These are phyloP conservation scores for Skeletonema grethae DNA, from an alignment of 108 stramenopile genomes.

Conservation along the genomic window DNA sequence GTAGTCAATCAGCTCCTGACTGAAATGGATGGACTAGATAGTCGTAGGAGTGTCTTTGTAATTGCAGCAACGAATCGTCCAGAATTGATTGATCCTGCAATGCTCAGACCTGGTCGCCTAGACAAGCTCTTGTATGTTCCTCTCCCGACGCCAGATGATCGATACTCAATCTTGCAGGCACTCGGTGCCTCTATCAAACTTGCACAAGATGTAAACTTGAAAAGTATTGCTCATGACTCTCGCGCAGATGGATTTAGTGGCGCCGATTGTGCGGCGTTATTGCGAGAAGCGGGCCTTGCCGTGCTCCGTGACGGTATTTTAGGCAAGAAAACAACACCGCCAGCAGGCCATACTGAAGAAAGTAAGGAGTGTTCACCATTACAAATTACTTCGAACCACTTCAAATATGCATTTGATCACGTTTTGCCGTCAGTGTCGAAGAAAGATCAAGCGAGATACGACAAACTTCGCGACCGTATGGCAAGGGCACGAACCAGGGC, in stretches of 20 bases:
- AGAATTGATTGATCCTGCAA: conserved; percentile 94
- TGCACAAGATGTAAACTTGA: conserved; percentile 68
- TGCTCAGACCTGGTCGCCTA: conserved; percentile 94
- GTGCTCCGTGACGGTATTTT: conserved; percentile 71
- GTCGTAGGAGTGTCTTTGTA: conserved; percentile 90
- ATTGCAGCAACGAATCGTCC: conserved; percentile 97
- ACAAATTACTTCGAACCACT: conserved; percentile 67
- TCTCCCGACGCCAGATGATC: conserved; percentile 85
- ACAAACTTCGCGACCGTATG: conserved; percentile 83
- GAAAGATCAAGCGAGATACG: conserved; percentile 83
- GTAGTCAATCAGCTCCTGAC: conserved; percentile 98
- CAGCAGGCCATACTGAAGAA: background rate
- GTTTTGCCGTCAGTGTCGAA: conserved; percentile 87
- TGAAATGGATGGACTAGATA: conserved; percentile 98
- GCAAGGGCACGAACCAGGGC: conserved; percentile 72
- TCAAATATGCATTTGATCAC: conserved; percentile 83
- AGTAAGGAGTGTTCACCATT: conserved; percentile 24
- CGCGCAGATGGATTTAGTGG: conserved; percentile 88
- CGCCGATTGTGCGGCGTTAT: conserved; percentile 88
- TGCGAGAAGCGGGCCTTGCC: conserved; percentile 89
- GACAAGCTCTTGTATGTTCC: conserved; percentile 94
- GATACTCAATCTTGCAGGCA: conserved; percentile 83
- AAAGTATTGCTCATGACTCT: conserved; percentile 62
- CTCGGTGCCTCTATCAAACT: conserved; percentile 64
- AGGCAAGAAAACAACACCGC: conserved; percentile 16